Conservation (phyloP, 106 monocot genomes). For the Apostasia ramifera region DNA sequence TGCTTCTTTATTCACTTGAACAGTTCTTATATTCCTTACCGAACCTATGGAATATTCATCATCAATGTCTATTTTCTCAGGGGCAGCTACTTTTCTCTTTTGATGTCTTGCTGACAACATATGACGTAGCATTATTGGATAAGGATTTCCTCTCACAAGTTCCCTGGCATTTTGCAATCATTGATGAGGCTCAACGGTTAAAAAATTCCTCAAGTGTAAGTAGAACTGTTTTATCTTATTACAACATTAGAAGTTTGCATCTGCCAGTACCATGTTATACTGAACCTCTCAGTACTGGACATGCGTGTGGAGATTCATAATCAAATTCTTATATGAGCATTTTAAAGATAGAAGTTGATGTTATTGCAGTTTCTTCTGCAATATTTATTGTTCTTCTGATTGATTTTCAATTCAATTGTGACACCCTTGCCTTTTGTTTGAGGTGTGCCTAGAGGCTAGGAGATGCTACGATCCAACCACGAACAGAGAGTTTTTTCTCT, state of each 20-base stretch:
- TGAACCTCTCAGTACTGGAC: too few species aligned
- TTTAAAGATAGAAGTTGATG: too few species aligned
- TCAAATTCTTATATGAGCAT: too few species aligned
- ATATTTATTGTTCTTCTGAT: too few species aligned
- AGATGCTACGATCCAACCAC: too few species aligned
- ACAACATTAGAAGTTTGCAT: not conserved
- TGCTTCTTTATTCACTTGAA: not conserved
- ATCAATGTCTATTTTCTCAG: constrained; percentile 9
- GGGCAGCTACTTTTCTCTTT: constrained; percentile 46
- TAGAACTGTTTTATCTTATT: not conserved
- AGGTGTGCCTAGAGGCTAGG: too few species aligned
- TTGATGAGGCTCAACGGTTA: constrained; percentile 95
- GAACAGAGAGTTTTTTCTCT: too few species aligned
- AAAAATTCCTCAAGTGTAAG: constrained; percentile 95
- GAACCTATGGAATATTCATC: not conserved
- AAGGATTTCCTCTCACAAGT: constrained; percentile 93
- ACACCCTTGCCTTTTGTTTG: too few species aligned
- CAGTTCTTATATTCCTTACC: not conserved
- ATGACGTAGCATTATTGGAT: constrained; percentile 84
- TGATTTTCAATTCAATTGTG: too few species aligned
- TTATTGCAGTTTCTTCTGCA: too few species aligned
- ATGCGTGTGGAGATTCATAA: too few species aligned
- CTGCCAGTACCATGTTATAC: too few species aligned
- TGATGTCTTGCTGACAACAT: constrained; percentile 87
- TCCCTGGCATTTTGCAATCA: constrained; percentile 80